Conservation (phyloP, 768 basidiomycete genomes). For the Tylopilus sp. region DNA sequence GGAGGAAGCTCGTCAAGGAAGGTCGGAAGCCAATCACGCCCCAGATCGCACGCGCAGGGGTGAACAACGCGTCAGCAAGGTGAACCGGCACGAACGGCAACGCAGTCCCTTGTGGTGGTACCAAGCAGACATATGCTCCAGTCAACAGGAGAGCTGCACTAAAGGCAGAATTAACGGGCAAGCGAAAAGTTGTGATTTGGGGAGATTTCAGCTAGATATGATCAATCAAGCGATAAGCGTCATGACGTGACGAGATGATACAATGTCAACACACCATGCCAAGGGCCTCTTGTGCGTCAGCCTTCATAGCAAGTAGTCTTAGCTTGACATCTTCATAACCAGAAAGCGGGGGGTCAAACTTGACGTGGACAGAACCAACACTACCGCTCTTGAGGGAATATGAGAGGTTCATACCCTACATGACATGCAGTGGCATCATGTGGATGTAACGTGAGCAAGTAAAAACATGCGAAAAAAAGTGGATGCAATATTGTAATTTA, state of each 20-base stretch:
- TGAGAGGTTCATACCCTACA: slow-evolving; percentile 65
- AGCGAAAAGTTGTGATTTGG: slow-evolving; percentile 51
- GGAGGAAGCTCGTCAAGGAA: slow-evolving; percentile 6
- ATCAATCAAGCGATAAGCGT: not conserved
- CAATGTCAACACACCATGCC: slow-evolving; percentile 58
- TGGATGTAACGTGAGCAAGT: not conserved
- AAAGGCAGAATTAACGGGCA: slow-evolving; percentile 37
- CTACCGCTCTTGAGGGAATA: slow-evolving; percentile 53
- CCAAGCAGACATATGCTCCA: slow-evolving; percentile 15
- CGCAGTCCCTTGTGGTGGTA: slow-evolving; percentile 19
- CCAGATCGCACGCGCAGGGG: slow-evolving; percentile 18
- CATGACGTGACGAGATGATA: not conserved
- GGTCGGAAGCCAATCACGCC: slow-evolving; percentile 17
- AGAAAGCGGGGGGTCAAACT: slow-evolving; percentile 66
- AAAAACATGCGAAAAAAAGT: too few species aligned
- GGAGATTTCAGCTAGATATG: slow-evolving; percentile 57
- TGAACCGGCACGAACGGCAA: slow-evolving; percentile 14
- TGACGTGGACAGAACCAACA: slow-evolving; percentile 46
- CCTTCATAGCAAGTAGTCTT: slow-evolving; percentile 75
- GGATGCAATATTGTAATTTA: slow-evolving; percentile 25
- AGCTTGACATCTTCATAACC: slow-evolving; percentile 84
- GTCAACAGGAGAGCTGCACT: slow-evolving; percentile 16
- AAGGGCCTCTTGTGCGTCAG: slow-evolving; percentile 71
- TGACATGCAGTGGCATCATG: not conserved
- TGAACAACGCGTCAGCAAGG: slow-evolving; percentile 14